Evolutionary conservation across 2,329 filamentous ascomycete species (phyloP).

Genomic region (Teratosphaeria epicoccoides): DNA sequence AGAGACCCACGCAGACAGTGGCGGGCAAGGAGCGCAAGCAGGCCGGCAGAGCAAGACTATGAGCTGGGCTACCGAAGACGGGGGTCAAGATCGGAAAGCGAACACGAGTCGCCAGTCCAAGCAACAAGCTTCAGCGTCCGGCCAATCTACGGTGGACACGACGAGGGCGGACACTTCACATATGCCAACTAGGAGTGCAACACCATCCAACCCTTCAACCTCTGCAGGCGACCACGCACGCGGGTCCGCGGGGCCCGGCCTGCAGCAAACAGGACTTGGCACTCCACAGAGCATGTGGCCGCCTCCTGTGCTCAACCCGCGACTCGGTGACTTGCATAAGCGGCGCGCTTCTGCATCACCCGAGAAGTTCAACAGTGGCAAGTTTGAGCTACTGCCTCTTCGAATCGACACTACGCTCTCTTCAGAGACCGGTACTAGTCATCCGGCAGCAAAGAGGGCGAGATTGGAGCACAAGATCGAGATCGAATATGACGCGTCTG

Average conservation of each 20-base stretch:
- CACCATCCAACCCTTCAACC: background rate
- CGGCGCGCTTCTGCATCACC: slow-evolving; percentile 17
- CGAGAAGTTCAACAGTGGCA: slow-evolving; percentile 18
- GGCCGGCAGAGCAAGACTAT: background rate
- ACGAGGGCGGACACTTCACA: background rate
- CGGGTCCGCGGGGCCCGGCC: background rate
- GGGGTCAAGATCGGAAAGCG: background rate
- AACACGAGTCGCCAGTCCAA: background rate
- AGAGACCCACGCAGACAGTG: slow-evolving; percentile 3
- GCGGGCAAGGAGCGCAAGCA: background rate
- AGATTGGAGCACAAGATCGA: slow-evolving; percentile 13
- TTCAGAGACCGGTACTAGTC: background rate
- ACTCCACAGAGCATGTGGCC: background rate
- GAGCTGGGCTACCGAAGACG: background rate
- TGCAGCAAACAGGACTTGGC: background rate
- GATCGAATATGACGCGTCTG: slow-evolving; percentile 14
- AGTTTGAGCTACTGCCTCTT: slow-evolving; percentile 17
- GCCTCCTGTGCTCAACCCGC: background rate
- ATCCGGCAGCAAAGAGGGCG: slow-evolving; percentile 10
- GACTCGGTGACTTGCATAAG: slow-evolving; percentile 14
- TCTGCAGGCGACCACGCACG: background rate
- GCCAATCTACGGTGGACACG: background rate
- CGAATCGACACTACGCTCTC: slow-evolving; percentile 3
- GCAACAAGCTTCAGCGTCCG: background rate
- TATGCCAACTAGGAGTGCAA: background rate